Base-by-base conservation (phyloP, 116 monocot species). In the Trichopus zeylanicus region DNA sequence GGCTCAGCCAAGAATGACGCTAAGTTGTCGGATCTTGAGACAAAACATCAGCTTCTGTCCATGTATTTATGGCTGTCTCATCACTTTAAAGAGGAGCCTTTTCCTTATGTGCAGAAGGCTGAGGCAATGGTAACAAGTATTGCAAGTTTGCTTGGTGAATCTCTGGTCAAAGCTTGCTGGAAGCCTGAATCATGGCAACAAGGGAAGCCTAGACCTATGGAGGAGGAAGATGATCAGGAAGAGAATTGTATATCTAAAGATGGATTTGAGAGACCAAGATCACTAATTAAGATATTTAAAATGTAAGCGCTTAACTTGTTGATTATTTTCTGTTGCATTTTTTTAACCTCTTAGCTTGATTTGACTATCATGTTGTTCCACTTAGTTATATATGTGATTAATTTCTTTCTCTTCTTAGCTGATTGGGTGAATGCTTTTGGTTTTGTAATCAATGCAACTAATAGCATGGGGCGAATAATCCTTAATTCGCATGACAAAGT, bases 11-110 rank as follows among this genome's bases (percentile, higher is more conserved):
- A 48, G 32, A 91, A 87, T 60, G 97, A 97, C 70, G 59, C 70
- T 1, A 87, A 97, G 58, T 70, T 97, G 15, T 77, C 91, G 63
- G 97, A 97, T 70, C 79, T 97, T 26, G 97, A 97, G 78, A 81
- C 91, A 24, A 97, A 91, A 69, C 97, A 97, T 63, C 97, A 97
- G 62, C 87, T 97, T 2, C 25, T 97, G 19, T 90, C 90, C 16
- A 84, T 87, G 84, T 97, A 97, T 37, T 60, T 97, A 54, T 97
- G 97, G 97, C 48, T 97, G 47, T 83, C 91, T 7, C 54, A 97
- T 48, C 97, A 97, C 38, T 97, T 97, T 66, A 80, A 71, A 26
- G 67, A 87, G 73, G 79, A 82, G 13, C 77, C 69, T n/a, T 97
- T 97, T 68, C 97, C 97, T 57, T 73, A 75, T 58, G 79, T 68